Percentiles rank a stretch among this genome's conserved stretches.
phyloP scores from a whole-genome alignment of 2,329 filamentous ascomycete genomes.

The Paramyrothecium roridum region DNA sequence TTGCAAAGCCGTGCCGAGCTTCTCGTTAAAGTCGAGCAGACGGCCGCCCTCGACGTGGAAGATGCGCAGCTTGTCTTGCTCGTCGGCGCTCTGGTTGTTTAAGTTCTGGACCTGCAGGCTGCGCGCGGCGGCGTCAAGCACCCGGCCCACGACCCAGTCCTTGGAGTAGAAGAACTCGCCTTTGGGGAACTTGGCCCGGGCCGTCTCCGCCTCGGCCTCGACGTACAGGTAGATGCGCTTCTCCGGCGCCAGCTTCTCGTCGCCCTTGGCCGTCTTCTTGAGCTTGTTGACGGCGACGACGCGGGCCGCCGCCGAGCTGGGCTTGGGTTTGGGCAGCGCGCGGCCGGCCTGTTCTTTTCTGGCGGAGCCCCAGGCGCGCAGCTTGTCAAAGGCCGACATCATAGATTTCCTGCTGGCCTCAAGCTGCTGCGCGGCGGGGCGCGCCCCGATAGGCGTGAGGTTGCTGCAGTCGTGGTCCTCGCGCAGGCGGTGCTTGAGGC shows the following conservation, averaged over 20 bases:
- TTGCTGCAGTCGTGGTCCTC: conserved; percentile 86
- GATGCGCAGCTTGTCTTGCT: conserved; percentile 77
- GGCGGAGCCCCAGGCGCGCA: conserved; percentile 76
- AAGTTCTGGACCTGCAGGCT: conserved; percentile 77
- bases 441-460: conserved; percentile 57
- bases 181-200: conserved; percentile 77
- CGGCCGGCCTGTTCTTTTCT: conserved; percentile 64
- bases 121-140: conserved; percentile 75
- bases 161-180: conserved; percentile 77
- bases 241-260: conserved; percentile 73
- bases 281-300: conserved; percentile 70
- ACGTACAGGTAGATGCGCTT: conserved; percentile 90
- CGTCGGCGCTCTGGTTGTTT: conserved; percentile 73
- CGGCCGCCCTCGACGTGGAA: conserved; percentile 92
- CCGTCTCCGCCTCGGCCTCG: conserved; percentile 84
- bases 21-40: conserved; percentile 83
- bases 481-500: conserved; percentile 70
- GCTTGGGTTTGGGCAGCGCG: conserved; percentile 60
- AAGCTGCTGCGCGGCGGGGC: conserved; percentile 30
- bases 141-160: conserved; percentile 86
- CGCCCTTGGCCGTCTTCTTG: conserved; percentile 87
- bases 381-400: conserved; percentile 68
- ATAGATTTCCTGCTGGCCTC: conserved; percentile 58
- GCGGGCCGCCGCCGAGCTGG: conserved; percentile 60
- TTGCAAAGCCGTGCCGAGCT: conserved; percentile 68